A percentile compares a stretch with the other conserved stretches of the same genome.
Evolutionary conservation across 1,139 yeast species (phyloP).

Genomic region (Hansenula lynferdii): DNA sequence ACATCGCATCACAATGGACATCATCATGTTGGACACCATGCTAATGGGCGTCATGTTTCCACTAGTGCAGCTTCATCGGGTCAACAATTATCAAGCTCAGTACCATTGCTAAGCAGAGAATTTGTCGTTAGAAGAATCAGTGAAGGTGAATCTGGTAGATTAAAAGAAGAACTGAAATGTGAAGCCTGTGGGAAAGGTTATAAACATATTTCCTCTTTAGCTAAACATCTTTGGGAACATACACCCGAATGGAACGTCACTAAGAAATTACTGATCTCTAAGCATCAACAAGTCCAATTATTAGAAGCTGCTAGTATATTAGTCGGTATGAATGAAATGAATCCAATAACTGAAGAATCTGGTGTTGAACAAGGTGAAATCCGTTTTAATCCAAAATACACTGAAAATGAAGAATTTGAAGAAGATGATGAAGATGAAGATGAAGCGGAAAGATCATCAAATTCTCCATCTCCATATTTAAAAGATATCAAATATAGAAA

Average conservation of each 20-base stretch:
- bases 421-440: constrained; percentile 6
- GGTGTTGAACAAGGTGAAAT: neutral
- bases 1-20: neutral
- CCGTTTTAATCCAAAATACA: constrained; percentile 6
- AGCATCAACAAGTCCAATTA: constrained; percentile 87
- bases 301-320: constrained; percentile 85
- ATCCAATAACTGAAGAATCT: constrained; percentile 10
- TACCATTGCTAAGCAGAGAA: constrained; percentile 54
- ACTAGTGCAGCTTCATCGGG: neutral
- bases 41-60: constrained; percentile 5
- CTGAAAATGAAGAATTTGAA: constrained; percentile 9
- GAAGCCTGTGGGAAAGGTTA: constrained; percentile 91
- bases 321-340: constrained; percentile 68
- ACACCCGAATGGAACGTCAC: constrained; percentile 93
- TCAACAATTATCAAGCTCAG: constrained; percentile 29
- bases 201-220: constrained; percentile 78
- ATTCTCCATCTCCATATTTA: constrained; percentile 4
- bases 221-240: constrained; percentile 79
- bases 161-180: constrained; percentile 79
- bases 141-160: constrained; percentile 81
- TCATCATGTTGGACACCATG: constrained; percentile 1
- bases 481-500: constrained; percentile 15
- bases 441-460: constrained; percentile 12
- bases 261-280: constrained; percentile 71
- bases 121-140: constrained; percentile 79